These are phyloP conservation scores for Entomortierella lignicola DNA, from an alignment of 192 early-diverging fungal genomes.

Conservation along the genomic window DNA sequence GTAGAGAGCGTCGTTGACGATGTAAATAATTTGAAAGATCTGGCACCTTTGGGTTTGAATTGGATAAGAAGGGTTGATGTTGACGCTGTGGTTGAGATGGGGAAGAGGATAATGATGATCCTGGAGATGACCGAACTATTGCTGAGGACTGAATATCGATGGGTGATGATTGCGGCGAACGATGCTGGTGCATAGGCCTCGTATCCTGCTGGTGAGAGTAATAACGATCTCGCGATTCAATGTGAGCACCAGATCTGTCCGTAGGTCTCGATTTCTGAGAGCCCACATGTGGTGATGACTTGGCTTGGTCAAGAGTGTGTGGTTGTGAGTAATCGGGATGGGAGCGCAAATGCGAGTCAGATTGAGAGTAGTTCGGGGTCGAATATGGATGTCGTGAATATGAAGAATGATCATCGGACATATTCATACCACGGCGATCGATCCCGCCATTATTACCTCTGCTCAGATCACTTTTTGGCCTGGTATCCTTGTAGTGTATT, in stretches of 20 bases:
- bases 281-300: slow-evolving; percentile 3
- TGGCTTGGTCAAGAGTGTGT: background rate
- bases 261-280: background rate
- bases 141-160: background rate
- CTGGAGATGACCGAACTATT: background rate
- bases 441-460: background rate
- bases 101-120: background rate
- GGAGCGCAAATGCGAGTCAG: background rate
- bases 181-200: too few relatives aligned
- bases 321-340: background rate
- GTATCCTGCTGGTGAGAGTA: background rate
- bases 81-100: slow-evolving; percentile 2
- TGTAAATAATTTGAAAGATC: too few relatives aligned
- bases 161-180: background rate
- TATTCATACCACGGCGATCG: background rate
- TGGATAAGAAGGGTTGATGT: background rate
- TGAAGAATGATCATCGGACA: background rate
- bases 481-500: background rate
- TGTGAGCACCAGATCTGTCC: slow-evolving; percentile 4
- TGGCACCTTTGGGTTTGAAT: too few relatives aligned
- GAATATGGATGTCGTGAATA: background rate
- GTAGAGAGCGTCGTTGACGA: too few relatives aligned
- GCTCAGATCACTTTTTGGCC: background rate
- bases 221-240: slow-evolving; percentile 8
- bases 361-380: background rate